Base-by-base conservation (phyloP, 768 basidiomycete species). In the Auricularia auricula-judae region DNA sequence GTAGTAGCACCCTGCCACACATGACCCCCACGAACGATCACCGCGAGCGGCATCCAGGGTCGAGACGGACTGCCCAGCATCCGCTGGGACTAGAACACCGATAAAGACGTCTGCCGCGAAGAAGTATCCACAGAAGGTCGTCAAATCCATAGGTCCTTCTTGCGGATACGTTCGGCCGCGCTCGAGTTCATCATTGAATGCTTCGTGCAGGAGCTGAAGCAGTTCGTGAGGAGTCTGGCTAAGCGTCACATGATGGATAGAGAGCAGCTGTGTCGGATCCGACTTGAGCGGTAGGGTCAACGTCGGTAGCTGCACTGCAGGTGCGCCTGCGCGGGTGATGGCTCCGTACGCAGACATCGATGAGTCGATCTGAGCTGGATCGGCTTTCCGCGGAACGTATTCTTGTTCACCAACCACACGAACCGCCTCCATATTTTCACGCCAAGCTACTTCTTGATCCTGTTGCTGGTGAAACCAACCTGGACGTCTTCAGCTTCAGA, bases 131-230 rank as follows among this genome's bases (percentile, higher is more conserved):
- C 80, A 82, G 74, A 93, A 97, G 2, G 79, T 75, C 36, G 81
- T 74, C 29, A 79, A 77, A 4, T 75, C 72, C 64, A 80, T 73
- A 18, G 71, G 68, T 8, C 72, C 74, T 43, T 93, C 89, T 74
- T 95, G 93, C 0, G 93, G 93, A 74, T 95, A 96, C 7, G 93
- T 92, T 67, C 77, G 70, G 1, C 94, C 94, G 58, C 82, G 82
- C 64, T 85, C 86, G 12, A 96, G 78, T 69, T 89, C 91, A 62
- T 79, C 78, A n/a, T 84, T 82, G 73, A 96, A 95, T 33, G 84
- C 76, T 36, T 65, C 44, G 67, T 81, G 80, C 18, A 91, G 80
- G 69, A 86, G 82, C 23, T 84, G 79, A 63, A 89, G 70, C 44
- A 93, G 75, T 33, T 83, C 86, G 2, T 78, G 71, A 23, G 78